phyloP scores from a whole-genome alignment of 371 early-diverging fungal species.

The Coemansia sp. region DNA sequence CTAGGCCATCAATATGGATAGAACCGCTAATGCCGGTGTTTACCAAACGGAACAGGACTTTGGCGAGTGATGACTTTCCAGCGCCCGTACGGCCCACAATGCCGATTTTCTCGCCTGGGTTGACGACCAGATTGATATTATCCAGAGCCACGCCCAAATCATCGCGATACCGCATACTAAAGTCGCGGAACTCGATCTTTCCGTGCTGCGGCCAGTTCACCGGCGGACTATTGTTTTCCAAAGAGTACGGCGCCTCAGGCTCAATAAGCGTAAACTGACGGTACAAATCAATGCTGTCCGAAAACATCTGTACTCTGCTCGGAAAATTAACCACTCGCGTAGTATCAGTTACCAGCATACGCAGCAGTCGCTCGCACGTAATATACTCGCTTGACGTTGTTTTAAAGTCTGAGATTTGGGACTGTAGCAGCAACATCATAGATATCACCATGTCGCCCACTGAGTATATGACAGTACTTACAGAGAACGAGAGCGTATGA shows the following conservation, averaged over 20 bases:
- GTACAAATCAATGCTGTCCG: not conserved
- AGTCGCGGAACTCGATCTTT: constrained; percentile 60
- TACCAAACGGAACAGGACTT: constrained; percentile 70
- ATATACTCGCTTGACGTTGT: not conserved
- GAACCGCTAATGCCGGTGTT: constrained; percentile 65
- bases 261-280: constrained; percentile 60
- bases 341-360: constrained; percentile 36
- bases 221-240: constrained; percentile 55
- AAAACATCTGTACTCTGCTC: constrained; percentile 60
- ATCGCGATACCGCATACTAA: constrained; percentile 64
- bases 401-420: not conserved
- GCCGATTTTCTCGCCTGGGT: constrained; percentile 66
- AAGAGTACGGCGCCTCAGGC: constrained; percentile 35
- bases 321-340: constrained; percentile 40
- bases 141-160: constrained; percentile 63
- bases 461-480: not conserved
- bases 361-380: constrained; percentile 1
- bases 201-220: constrained; percentile 70
- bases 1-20: constrained; percentile 72
- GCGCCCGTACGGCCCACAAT: constrained; percentile 72
- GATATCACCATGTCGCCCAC: not conserved
- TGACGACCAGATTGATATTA: constrained; percentile 60
- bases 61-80: constrained; percentile 73
- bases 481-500: not conserved
- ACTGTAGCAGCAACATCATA: not conserved